Percentiles rank a stretch among this genome's conserved stretches.
Evolutionary conservation across 2,329 filamentous ascomycete genomes (phyloP).

Genomic region (Clarireedia homoeocarpa): DNA sequence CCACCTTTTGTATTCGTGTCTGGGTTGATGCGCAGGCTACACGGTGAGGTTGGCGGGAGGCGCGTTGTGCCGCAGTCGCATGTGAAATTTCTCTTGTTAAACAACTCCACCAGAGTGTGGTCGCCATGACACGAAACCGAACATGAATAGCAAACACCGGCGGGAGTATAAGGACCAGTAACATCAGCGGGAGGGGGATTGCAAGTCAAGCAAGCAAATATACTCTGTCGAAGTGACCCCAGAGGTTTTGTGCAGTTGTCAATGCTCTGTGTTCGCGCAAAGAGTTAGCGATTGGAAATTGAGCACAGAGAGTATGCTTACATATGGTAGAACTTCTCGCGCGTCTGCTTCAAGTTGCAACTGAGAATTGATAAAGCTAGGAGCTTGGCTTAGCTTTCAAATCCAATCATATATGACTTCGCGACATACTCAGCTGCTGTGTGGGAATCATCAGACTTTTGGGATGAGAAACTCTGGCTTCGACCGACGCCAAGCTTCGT

Average conservation of each 20-base stretch:
- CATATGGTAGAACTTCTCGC: slow-evolving; percentile 88
- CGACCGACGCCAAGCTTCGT: slow-evolving; percentile 30
- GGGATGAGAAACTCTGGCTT: slow-evolving; percentile 50
- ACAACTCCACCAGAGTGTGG: slow-evolving; percentile 89
- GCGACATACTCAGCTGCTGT: slow-evolving; percentile 39
- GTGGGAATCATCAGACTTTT: slow-evolving; percentile 44
- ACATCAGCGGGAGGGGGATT: slow-evolving; percentile 65
- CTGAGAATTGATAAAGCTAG: slow-evolving; percentile 79
- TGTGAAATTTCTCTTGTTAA: slow-evolving; percentile 89
- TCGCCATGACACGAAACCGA: slow-evolving; percentile 96
- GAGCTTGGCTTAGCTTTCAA: slow-evolving; percentile 7
- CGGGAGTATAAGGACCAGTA: slow-evolving; percentile 58
- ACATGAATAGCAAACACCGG: slow-evolving; percentile 92
- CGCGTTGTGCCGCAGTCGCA: slow-evolving; percentile 93
- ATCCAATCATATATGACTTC: background rate
- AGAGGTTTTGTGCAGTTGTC: slow-evolving; percentile 88
- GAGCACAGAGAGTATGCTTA: slow-evolving; percentile 36
- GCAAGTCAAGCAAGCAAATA: slow-evolving; percentile 92
- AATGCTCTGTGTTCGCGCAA: slow-evolving; percentile 58
- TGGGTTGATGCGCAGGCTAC: slow-evolving; percentile 65
- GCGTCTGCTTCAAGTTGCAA: slow-evolving; percentile 90
- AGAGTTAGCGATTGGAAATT: slow-evolving; percentile 1
- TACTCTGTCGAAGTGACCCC: slow-evolving; percentile 75
- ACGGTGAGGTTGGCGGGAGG: slow-evolving; percentile 58
- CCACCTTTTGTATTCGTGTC: slow-evolving; percentile 67